Conservation (phyloP, 306 rosid species). For the Ochetophila trinervis region DNA sequence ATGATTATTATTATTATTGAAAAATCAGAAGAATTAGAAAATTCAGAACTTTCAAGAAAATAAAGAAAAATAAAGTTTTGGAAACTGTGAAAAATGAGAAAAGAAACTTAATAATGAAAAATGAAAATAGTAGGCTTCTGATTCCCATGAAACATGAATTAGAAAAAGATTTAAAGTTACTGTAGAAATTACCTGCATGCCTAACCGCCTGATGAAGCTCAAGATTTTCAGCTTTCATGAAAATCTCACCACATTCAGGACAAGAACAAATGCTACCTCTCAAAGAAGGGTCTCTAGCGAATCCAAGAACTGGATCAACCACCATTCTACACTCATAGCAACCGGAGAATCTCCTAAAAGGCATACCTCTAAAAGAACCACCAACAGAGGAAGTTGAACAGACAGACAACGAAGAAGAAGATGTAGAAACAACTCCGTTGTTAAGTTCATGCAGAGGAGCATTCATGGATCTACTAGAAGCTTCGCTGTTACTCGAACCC, state of each 20-base stretch:
- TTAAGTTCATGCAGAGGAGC: slow-evolving; percentile 60
- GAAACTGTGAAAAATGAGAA: neutral
- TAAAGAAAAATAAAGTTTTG: no score
- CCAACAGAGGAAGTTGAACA: slow-evolving; percentile 57
- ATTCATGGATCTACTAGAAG: slow-evolving; percentile 71
- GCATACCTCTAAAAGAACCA: slow-evolving; percentile 80
- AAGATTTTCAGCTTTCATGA: slow-evolving; percentile 76
- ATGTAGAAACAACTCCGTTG: slow-evolving; percentile 49
- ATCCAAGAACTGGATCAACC: slow-evolving; percentile 85
- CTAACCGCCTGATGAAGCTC: slow-evolving; percentile 79
- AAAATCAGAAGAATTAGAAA: no score
- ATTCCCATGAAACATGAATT: no score
- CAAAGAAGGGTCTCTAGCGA: slow-evolving; percentile 80
- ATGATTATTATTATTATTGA: no score
- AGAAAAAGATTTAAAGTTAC: no score
- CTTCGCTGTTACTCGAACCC: slow-evolving; percentile 41
- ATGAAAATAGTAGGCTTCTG: neutral
- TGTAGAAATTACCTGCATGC: slow-evolving; percentile 69
- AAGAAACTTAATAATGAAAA: neutral
- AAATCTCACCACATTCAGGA: slow-evolving; percentile 85
- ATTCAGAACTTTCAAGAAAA: no score
- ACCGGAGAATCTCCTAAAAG: slow-evolving; percentile 86
- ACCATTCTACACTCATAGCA: slow-evolving; percentile 96
- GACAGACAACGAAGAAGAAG: slow-evolving; percentile 58
- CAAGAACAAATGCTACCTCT: slow-evolving; percentile 77